Evolutionary conservation across 352 stramenopile genomes (phyloP).

Genomic region (Thraustotheca clavata): DNA sequence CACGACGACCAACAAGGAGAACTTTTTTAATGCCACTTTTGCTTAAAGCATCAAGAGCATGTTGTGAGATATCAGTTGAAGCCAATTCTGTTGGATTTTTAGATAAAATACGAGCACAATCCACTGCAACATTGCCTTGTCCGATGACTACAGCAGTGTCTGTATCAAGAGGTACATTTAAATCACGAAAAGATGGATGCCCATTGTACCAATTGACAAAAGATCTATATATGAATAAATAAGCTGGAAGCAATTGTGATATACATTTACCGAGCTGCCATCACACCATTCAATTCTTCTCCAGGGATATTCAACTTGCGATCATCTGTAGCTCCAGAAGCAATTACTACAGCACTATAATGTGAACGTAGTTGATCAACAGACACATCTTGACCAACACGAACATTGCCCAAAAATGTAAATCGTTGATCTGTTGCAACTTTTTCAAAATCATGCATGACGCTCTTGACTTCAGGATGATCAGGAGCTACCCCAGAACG

Average conservation of each 20-base stretch:
- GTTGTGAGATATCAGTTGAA: slow-evolving; percentile 87
- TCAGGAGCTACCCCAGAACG: slow-evolving; percentile 95
- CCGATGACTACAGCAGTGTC: slow-evolving; percentile 93
- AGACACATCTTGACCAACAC: slow-evolving; percentile 78
- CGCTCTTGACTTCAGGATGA: slow-evolving; percentile 98
- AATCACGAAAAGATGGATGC: slow-evolving; percentile 89
- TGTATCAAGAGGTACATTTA: slow-evolving; percentile 49
- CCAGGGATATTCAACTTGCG: slow-evolving; percentile 78
- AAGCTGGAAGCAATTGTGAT: not conserved
- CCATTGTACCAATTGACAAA: slow-evolving; percentile 99
- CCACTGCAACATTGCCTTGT: slow-evolving; percentile 96
- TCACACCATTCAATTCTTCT: slow-evolving; percentile 43
- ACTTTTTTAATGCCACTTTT: slow-evolving; percentile 77
- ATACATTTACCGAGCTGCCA: slow-evolving; percentile 6
- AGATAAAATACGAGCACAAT: slow-evolving; percentile 93
- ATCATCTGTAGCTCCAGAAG: slow-evolving; percentile 93
- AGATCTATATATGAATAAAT: slow-evolving; percentile 80
- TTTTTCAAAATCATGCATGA: slow-evolving; percentile 95
- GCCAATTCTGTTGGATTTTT: slow-evolving; percentile 86
- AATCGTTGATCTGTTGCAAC: slow-evolving; percentile 76
- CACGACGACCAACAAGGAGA: slow-evolving; percentile 88
- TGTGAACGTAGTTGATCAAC: slow-evolving; percentile 78
- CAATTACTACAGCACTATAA: slow-evolving; percentile 94
- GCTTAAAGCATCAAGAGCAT: slow-evolving; percentile 81
- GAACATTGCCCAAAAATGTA: slow-evolving; percentile 86